phyloP scores from a whole-genome alignment of 805 yeast genomes.

The Sugiyamaella mastotermitis region DNA sequence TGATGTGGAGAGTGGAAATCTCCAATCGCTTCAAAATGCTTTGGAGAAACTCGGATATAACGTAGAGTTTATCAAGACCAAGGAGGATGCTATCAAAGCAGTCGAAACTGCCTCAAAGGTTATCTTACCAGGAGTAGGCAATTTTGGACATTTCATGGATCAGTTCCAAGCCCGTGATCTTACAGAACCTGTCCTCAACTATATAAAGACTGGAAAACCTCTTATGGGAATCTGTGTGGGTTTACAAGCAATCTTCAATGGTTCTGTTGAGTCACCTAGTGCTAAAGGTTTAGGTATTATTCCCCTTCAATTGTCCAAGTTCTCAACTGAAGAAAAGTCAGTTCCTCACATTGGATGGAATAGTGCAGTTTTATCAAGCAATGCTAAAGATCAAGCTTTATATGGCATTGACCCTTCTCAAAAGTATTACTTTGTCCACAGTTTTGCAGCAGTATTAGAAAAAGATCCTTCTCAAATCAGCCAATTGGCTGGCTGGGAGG shows the following conservation, averaged over 20 bases:
- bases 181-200: conserved; percentile 56
- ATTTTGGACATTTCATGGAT: conserved; percentile 87
- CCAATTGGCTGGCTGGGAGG: conserved; percentile 53
- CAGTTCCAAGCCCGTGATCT: conserved; percentile 58
- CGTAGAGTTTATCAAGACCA: conserved; percentile 52
- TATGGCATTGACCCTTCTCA: conserved; percentile 60
- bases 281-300: conserved; percentile 58
- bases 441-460: conserved; percentile 64
- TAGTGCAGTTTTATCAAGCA: conserved; percentile 31
- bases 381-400: conserved; percentile 24
- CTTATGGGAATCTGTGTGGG: conserved; percentile 99
- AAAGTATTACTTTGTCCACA: conserved; percentile 92
- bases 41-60: conserved; percentile 70
- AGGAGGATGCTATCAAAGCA: conserved; percentile 36
- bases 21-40: conserved; percentile 85
- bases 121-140: conserved; percentile 95
- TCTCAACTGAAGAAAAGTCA: conserved; percentile 58
- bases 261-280: conserved; percentile 68
- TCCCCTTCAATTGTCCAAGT: conserved; percentile 49
- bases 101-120: conserved; percentile 35
- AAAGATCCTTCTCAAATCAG: conserved; percentile 26
- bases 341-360: conserved; percentile 99
- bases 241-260: conserved; percentile 71
- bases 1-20: conserved; percentile 91
- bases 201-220: conserved; percentile 72